A percentile compares a stretch with the other conserved stretches of the same genome.
Evolutionary conservation across 2,329 filamentous ascomycete species (phyloP).

Genomic region (Cryphonectria radicalis): DNA sequence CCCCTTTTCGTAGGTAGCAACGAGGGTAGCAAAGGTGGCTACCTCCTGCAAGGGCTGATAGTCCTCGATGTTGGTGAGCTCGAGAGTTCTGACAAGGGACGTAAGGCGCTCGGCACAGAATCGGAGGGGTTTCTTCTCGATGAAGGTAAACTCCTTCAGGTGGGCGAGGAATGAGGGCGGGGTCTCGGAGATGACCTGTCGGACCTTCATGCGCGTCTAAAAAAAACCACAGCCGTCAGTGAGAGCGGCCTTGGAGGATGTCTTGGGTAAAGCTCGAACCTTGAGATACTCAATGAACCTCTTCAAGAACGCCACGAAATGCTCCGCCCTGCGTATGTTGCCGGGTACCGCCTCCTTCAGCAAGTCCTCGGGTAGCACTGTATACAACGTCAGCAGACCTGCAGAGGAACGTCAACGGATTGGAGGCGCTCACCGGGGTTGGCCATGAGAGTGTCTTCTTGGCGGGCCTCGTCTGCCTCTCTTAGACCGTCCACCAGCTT

Average conservation of each 20-base stretch:
- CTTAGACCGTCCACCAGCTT: conserved; percentile 92
- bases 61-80: conserved; percentile 97
- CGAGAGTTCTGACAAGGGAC: conserved; percentile 90
- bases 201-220: conserved; percentile 94
- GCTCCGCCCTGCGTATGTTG: conserved; percentile 93
- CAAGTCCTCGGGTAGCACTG: conserved; percentile 86
- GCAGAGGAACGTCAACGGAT: too few relatives aligned
- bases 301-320: conserved; percentile 93
- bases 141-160: conserved; percentile 94
- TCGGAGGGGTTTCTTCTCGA: conserved; percentile 90
- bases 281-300: conserved; percentile 97
- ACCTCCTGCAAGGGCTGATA: conserved; percentile 97
- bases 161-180: conserved; percentile 92
- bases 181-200: conserved; percentile 96
- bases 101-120: conserved; percentile 96
- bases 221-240: not conserved
- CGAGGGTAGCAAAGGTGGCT: conserved; percentile 93
- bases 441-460: conserved; percentile 96
- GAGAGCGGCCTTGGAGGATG: conserved; percentile 19
- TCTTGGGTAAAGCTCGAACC: conserved; percentile 40
- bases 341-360: conserved; percentile 95
- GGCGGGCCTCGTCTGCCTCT: conserved; percentile 83
- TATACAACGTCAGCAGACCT: not conserved
- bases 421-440: conserved; percentile 65
- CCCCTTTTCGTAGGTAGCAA: conserved; percentile 95